Percentiles rank a stretch among this genome's conserved stretches.
Conservation (phyloP, 2,329 filamentous ascomycete genomes). For the Hymenoscyphus albidus region DNA sequence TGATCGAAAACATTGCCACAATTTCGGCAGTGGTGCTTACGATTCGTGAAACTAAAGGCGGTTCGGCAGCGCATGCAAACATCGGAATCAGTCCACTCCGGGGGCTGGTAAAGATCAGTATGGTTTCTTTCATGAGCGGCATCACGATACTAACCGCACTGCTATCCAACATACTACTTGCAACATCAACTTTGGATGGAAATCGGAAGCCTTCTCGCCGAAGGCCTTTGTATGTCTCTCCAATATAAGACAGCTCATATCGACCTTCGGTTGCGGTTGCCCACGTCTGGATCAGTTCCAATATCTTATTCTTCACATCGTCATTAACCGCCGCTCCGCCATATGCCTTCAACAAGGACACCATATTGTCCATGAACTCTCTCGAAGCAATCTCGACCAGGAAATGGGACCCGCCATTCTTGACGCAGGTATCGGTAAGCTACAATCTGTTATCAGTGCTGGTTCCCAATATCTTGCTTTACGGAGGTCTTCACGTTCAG, state of each 20-base stretch:
- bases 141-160: slow-evolving; percentile 67
- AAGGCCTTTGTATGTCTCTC: slow-evolving; percentile 77
- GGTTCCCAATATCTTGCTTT: background rate
- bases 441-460: slow-evolving; percentile 33
- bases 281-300: slow-evolving; percentile 93
- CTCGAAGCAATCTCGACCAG: slow-evolving; percentile 90
- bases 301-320: slow-evolving; percentile 83
- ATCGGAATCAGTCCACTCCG: slow-evolving; percentile 96
- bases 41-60: slow-evolving; percentile 93
- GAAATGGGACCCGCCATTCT: slow-evolving; percentile 96
- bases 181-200: slow-evolving; percentile 77
- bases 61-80: slow-evolving; percentile 98
- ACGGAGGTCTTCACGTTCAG: slow-evolving; percentile 62
- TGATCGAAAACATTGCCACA: slow-evolving; percentile 97
- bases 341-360: slow-evolving; percentile 80
- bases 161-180: slow-evolving; percentile 98
- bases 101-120: slow-evolving; percentile 56
- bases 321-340: slow-evolving; percentile 71
- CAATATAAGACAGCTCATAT: slow-evolving; percentile 78
- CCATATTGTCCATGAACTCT: slow-evolving; percentile 97
- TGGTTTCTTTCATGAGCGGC: background rate
- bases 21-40: slow-evolving; percentile 97
- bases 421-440: slow-evolving; percentile 97
- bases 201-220: slow-evolving; percentile 86
- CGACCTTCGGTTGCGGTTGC: slow-evolving; percentile 83